phyloP scores from a whole-genome alignment of 2,329 filamentous ascomycete genomes.

The Scedosporium apiospermum region DNA sequence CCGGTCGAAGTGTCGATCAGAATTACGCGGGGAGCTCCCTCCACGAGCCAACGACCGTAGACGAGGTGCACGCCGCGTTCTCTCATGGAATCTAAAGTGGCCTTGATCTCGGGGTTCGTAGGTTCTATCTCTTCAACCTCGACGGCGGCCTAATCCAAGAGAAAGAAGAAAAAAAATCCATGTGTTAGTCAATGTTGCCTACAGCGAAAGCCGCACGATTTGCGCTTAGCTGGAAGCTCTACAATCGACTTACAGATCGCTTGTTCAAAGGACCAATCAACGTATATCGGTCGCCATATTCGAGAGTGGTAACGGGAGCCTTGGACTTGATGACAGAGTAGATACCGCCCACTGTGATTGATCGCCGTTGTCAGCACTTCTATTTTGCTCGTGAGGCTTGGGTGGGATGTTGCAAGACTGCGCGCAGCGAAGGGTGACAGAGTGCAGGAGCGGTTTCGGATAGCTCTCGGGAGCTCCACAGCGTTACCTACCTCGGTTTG shows the following conservation, averaged over 20 bases:
- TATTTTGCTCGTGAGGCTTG: no score
- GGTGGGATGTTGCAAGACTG: background rate
- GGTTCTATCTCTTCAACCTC: slow-evolving; percentile 93
- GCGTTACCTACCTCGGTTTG: slow-evolving; percentile 68
- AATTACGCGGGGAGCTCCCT: slow-evolving; percentile 86
- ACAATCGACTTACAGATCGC: slow-evolving; percentile 56
- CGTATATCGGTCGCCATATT: slow-evolving; percentile 97
- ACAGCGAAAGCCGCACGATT: slow-evolving; percentile 6
- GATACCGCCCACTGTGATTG: slow-evolving; percentile 74
- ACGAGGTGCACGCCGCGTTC: slow-evolving; percentile 82
- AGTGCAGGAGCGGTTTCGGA: no score
- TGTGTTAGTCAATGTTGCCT: slow-evolving; percentile 10
- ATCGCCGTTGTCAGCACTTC: background rate
- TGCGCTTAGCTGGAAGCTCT: background rate
- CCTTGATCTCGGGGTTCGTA: slow-evolving; percentile 65
- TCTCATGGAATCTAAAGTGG: slow-evolving; percentile 86
- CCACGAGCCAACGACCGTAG: slow-evolving; percentile 95
- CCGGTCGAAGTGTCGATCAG: slow-evolving; percentile 93
- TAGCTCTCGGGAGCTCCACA: no score
- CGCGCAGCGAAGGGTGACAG: background rate
- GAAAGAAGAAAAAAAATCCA: slow-evolving; percentile 2
- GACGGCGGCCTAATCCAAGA: slow-evolving; percentile 64
- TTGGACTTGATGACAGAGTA: slow-evolving; percentile 99
- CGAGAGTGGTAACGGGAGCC: slow-evolving; percentile 90
- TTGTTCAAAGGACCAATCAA: slow-evolving; percentile 91